Evolutionary conservation across 192 early-diverging fungal genomes (phyloP), one percentile per base, ranked within the genome.

Genomic region (Backusella mclennaniae): DNA sequence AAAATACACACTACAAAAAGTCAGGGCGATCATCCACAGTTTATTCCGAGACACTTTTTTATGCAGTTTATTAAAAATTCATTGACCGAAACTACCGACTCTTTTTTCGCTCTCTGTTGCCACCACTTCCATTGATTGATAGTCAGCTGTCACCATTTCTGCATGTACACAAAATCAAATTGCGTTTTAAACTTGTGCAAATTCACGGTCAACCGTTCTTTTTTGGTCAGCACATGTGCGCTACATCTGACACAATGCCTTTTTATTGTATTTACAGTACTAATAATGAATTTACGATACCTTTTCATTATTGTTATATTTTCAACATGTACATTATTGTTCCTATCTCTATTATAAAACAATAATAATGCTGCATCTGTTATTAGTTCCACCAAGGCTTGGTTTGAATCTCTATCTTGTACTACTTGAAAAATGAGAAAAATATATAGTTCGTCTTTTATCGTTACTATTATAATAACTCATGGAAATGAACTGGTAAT

Each of bases 41-140:
- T 63, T 63, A 23, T 63, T 63, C 56, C 56, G 56, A 63, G 56
- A 63, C 56, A 63, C 56, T 29, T 63, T 29, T 63, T 63, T 29
- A 63, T 63, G 56, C 56, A 63, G 11, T 9, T 63, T 63, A 63
- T 63, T 63, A 63, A 29, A 33, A 63, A 29, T 63, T 63, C 56
- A 63, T 63, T 63, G 56, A 63, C 56, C 56, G 56, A 63, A 63
- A 63, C 56, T 63, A 63, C 56, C 56, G 56, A 63, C 26, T 33
- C 33, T 3, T 33, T 33, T 33, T 33, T 53, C 9, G 6, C 6
- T 21, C 19, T 53, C 6, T 29, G n/a, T 63, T 29, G 56, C 56
- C 21, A 63, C 26, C 56, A 63, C 56, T 12, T 49, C 12, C 0
- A 44, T 44, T 44, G 15, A 49, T 29, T 29, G 21, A 31, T 63